Evolutionary conservation across 768 basidiomycete genomes (phyloP), one percentile per base, ranked within the genome.

Genomic region (Sporobolomyces pararoseus): DNA sequence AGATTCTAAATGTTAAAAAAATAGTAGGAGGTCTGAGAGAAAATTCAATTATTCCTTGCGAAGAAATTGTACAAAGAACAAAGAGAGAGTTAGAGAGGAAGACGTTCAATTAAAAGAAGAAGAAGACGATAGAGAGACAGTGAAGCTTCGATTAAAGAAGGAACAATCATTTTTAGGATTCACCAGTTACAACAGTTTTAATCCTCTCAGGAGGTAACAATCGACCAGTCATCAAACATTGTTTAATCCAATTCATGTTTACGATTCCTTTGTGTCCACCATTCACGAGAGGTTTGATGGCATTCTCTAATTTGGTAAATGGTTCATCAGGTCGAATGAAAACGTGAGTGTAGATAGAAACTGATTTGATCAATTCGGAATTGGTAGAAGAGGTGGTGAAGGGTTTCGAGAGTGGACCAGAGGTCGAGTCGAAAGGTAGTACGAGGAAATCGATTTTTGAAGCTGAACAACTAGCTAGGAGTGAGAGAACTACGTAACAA

Each of bases 401-500:
- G 42, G 44, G 23, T 29, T 58, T 58, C 27, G 55, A 39, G 12
- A 80, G n/a, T n/a, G n/a, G n/a, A n/a, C n/a, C 78, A 65, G 79
- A 81, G 13, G 79, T 35, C n/a, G 85, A 83, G 12, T 81, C 78
- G 34, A 87, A 35, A 7, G 59, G 59, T 21, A 61, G 46, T 2
- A 46, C 2, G 46, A 61, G 84, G 3, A 86, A 86, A 78, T 90
- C 88, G 53, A 94, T 87, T 17, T 80, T 81, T 10, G 80, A 79
- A 0, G 91, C 89, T 1, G 91, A 90, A 86, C 93, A 89, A 35
- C 85, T 84, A 50, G 90, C 78, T 42, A 91, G 83, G 69, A 93
- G 88, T 59, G 85, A 29, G 84, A 85, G 72, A 51, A 73, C 10
- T 34, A 39, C 31, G 29, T 50, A 50, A 17, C 37, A 4, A 14